Base-by-base conservation (phyloP, 129 eudicot species). In the Artemisia tridentata region DNA sequence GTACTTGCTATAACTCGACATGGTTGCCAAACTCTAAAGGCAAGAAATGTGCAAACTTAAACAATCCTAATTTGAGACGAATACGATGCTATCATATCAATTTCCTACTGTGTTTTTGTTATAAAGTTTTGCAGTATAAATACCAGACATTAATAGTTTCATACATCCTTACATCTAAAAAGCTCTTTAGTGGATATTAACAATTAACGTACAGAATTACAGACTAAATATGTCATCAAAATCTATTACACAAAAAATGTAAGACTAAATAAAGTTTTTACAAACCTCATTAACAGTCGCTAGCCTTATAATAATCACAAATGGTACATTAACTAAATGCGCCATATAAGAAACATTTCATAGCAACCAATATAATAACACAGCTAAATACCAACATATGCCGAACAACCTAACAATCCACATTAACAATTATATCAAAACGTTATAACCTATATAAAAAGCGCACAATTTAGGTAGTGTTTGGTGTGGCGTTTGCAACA, bases 301-400 rank as follows among this genome's bases (percentile, higher is more conserved):
- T 38, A 38, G 45, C 45, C 43, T 34, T 38, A 38, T 38, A 38
- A 38, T 38, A 38, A 34, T 34, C 45, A 38, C 45, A 38, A 38
- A 7, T 61, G n/a, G 34, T 41, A 52, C 52, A 66, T 52, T 27
- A 65, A 74, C 65, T 23, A 54, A 64, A 50, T 49, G 34, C 7
- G 55, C 57, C 58, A 54, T 43, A 56, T 19, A 9, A 41, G 20
- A 13, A 64, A 51, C 50, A 50, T 20, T 38, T 1, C 11, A 38
- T 38, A 38, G 45, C 45, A 38, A 38, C 45, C 45, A 38, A 38
- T 38, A 7, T 38, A 38, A 38, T 38, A 38, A 38, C 45, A 38
- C 45, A 38, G 45, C 46, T 50, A 72, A 62, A 48, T 49, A 72
- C 46, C 56, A 62, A 49, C 61, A 72, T 48, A 13, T 48, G 25